These are phyloP conservation scores for Herpetomonas tarakana DNA, from an alignment of 208 protist genomes.

Conservation along the genomic window DNA sequence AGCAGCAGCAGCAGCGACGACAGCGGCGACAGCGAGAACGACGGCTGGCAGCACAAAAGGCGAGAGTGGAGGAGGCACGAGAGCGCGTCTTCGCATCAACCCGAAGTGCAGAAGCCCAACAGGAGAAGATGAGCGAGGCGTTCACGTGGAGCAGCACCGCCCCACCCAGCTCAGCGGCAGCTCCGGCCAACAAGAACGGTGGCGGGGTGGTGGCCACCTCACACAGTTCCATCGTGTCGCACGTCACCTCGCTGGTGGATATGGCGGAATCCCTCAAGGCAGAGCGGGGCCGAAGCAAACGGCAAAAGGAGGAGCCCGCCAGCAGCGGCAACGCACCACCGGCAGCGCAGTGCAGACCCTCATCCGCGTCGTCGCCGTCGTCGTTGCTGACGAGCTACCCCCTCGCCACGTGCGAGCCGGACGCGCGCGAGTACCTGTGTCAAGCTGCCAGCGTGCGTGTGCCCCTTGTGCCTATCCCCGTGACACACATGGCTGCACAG, in stretches of 20 bases:
- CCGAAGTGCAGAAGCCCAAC: too few species aligned
- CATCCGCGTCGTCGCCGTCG: background rate
- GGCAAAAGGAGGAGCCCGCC: too few species aligned
- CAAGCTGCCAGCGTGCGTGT: background rate
- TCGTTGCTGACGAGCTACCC: background rate
- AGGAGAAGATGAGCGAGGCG: too few species aligned
- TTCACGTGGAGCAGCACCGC: too few species aligned
- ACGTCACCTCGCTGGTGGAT: background rate
- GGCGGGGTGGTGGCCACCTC: too few species aligned
- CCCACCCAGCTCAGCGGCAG: too few species aligned
- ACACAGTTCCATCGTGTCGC: too few species aligned
- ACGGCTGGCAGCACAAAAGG: background rate
- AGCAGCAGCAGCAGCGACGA: too few species aligned
- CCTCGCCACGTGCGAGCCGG: background rate
- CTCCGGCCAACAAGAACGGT: too few species aligned
- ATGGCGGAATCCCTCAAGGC: background rate
- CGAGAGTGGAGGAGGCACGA: background rate
- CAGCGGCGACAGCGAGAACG: background rate
- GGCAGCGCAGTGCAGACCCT: too few species aligned
- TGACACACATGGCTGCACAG: background rate
- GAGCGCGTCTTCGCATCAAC: background rate
- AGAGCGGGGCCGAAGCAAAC: too few species aligned
- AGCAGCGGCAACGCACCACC: too few species aligned
- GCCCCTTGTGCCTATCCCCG: background rate
- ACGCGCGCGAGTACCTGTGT: background rate